Conservation (phyloP, 2,329 filamentous ascomycete genomes). For the Hymenoscyphus fraxineus region DNA sequence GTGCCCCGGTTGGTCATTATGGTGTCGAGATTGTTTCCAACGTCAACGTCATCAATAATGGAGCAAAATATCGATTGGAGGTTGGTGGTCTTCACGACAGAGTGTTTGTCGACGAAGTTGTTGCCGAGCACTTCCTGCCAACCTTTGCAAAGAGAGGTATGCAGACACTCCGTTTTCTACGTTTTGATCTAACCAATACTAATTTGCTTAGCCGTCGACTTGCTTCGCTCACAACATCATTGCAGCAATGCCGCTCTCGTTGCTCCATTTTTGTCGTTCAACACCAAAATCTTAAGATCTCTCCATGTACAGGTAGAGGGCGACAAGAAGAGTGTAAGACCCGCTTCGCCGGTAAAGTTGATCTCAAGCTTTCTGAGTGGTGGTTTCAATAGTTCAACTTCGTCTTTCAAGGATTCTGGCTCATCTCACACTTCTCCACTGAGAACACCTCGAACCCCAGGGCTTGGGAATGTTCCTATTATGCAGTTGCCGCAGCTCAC, state of each 20-base stretch:
- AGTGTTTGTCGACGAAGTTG: constrained; percentile 70
- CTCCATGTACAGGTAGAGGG: constrained; percentile 60
- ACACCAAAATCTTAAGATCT: constrained; percentile 71
- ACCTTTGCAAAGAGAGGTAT: constrained; percentile 71
- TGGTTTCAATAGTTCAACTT: constrained; percentile 44
- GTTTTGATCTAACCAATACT: constrained; percentile 38
- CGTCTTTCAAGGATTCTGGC: constrained; percentile 37
- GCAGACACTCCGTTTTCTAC: constrained; percentile 27
- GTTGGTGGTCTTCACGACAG: constrained; percentile 65
- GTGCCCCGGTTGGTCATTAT: constrained; percentile 61
- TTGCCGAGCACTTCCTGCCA: constrained; percentile 67
- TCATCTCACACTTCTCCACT: constrained; percentile 39
- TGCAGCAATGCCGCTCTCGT: constrained; percentile 62
- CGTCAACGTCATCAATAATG: constrained; percentile 48
- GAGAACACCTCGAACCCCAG: constrained; percentile 33
- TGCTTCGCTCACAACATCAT: constrained; percentile 67
- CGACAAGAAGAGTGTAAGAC: constrained; percentile 66
- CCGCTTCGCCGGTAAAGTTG: constrained; percentile 85
- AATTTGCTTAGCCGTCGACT: constrained; percentile 59
- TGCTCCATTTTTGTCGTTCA: constrained; percentile 68
- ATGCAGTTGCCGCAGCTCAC: constrained; percentile 33
- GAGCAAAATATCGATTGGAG: constrained; percentile 54
- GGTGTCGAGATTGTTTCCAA: constrained; percentile 70
- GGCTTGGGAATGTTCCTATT: constrained; percentile 42
- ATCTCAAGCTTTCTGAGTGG: constrained; percentile 76